These are phyloP conservation scores for Punica granatum DNA, from an alignment of 345 rosid species.

Conservation along the genomic window DNA sequence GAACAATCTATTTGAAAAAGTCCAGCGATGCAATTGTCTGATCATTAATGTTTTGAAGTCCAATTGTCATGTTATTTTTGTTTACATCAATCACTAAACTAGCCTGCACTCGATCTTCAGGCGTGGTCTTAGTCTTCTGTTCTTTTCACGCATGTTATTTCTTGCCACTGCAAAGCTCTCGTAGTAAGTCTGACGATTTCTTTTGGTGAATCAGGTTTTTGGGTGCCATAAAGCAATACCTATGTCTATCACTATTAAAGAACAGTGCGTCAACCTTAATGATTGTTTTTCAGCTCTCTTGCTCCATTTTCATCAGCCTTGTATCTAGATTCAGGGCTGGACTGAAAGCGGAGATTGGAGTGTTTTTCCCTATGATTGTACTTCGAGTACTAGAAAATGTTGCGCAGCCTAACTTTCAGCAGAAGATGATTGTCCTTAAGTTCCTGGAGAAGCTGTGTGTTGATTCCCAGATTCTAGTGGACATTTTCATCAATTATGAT, in stretches of 20 bases:
- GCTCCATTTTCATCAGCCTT: constrained; percentile 97
- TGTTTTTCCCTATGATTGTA: constrained; percentile 98
- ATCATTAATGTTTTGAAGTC: background rate
- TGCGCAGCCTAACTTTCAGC: constrained; percentile 97
- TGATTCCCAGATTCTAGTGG: constrained; percentile 97
- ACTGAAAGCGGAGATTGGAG: constrained; percentile 99
- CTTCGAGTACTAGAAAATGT: constrained; percentile 94
- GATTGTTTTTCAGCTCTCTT: constrained; percentile 99
- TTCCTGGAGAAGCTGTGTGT: constrained; percentile 90
- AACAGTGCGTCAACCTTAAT: constrained; percentile 92
- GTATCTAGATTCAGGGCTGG: constrained; percentile 98
- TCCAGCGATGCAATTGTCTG: background rate
- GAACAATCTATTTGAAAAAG: background rate
- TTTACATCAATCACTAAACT: background rate
- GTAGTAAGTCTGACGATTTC: constrained; percentile 2
- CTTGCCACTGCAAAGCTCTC: background rate
- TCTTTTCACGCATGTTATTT: background rate
- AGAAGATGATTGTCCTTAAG: constrained; percentile 97
- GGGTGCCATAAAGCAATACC: constrained; percentile 97
- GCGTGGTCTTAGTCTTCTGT: background rate
- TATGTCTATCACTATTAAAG: constrained; percentile 90
- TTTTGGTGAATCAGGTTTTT: constrained; percentile 66
- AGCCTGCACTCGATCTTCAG: background rate
- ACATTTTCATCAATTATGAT: constrained; percentile 95
- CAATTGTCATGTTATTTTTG: background rate